Evolutionary conservation across 2,329 filamentous ascomycete genomes (phyloP), one percentile per base, ranked within the genome.

Genomic region (Drechmeria coniospora): DNA sequence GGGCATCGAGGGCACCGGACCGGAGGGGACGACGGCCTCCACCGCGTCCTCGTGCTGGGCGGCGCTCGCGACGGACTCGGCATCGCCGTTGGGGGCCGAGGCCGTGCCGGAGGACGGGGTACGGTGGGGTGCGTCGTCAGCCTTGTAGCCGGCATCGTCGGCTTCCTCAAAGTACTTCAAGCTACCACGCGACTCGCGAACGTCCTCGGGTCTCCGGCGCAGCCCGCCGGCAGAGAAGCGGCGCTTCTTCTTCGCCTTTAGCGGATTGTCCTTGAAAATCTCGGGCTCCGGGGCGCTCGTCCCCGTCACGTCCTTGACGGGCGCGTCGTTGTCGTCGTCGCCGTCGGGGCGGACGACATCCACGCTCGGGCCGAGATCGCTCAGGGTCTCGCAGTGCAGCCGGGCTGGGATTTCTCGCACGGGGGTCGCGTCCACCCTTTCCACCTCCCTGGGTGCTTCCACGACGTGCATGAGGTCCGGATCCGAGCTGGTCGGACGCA

Each of bases 121-220:
- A 5, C 21, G 8, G 11, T 9, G 22, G 21, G 27, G 23, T 16
- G 32, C 32, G 13, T 31, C 29, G 14, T 38, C 38, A 18, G 46
- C 40, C 23, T 74, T 73, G 51, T 87, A 84, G 2, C 73, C 80
- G 23, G 74, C 74, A 44, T 92, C 87, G 14, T 86, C 83, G 16
- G 87, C 82, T 40, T 92, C 81, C 44, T 92, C 84, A 42, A 79
- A 86, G 41, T 86, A 93, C 48, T 92, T 76, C n/a, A 94, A 62
- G 36, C 80, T 68, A n/a, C 82, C 79, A 28, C 78, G 64, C 8
- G 69, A 63, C 9, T 76, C 68, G 12, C 65, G 67, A 6, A 92
- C 77, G 36, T 83, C 79, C 31, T 68, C 60, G 15, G 81, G 78
- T 43, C 79, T 76, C 32, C 72, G 61, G 20, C 80, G 73, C 15